Conservation (phyloP, 176 grass and related monocot genomes). For the Musa schizocarpa region DNA sequence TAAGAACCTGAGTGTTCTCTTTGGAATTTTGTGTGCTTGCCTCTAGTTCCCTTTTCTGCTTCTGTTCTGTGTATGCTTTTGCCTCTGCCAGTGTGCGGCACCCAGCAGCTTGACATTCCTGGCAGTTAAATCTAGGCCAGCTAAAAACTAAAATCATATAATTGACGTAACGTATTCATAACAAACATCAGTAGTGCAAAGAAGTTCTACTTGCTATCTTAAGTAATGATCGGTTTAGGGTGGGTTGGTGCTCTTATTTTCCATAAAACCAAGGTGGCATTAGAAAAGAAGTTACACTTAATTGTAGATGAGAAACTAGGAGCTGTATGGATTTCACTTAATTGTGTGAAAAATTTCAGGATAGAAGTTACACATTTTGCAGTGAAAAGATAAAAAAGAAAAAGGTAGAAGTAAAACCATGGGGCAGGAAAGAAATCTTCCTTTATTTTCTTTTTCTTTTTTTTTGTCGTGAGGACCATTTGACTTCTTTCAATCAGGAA, state of each 20-base stretch:
- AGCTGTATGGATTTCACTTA: background rate
- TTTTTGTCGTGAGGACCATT: no score
- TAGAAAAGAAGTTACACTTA: no score
- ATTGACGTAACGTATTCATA: background rate
- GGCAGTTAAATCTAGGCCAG: background rate
- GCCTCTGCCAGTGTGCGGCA: constrained; percentile 75
- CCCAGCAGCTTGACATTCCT: constrained; percentile 83
- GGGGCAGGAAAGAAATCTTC: no score
- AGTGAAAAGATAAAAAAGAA: background rate
- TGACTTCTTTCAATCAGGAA: background rate
- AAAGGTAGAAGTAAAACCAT: background rate
- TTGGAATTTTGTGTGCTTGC: constrained; percentile 51
- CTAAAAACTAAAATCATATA: background rate
- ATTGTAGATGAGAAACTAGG: no score
- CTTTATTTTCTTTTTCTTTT: no score
- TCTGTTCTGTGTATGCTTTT: constrained; percentile 75
- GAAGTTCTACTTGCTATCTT: background rate
- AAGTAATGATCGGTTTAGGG: background rate
- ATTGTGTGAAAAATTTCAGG: background rate
- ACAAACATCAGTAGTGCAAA: background rate
- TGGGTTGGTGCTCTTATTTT: background rate
- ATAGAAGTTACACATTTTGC: background rate
- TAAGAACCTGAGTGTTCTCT: constrained; percentile 40
- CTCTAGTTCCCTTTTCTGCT: constrained; percentile 63
- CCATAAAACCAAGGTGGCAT: background rate